Base-by-base conservation (phyloP, 345 rosid species). In the Populus simonii region DNA sequence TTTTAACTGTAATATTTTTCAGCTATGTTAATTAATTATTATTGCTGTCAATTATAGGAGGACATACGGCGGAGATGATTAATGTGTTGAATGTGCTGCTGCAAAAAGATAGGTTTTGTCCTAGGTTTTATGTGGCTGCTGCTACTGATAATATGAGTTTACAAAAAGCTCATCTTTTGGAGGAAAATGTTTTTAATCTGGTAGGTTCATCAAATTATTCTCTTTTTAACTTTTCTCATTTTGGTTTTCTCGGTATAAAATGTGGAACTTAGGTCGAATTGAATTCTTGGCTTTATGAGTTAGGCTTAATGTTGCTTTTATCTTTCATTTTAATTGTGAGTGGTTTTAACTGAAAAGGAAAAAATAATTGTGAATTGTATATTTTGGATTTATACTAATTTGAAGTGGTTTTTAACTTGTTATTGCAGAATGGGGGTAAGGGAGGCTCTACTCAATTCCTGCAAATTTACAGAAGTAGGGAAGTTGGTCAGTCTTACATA, bases 21-120 rank as follows among this genome's bases (percentile, higher is more conserved):
- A 5, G 20, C 17, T 68, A 7, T 29, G n/a, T 33, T 20, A 66
- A 16, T 11, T 62, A 25, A 38, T 74, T 75, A 33, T 22, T 51
- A 62, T 27, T 62, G 59, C 66, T 66, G 74, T 43, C 41, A 47
- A 47, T 47, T 71, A 59, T 53, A 93, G 98, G 97, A 22, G 99
- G 98, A 25, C 99, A 96, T 81, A 92, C 98, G 1, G 99, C 99
- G 43, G 97, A 93, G 92, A 96, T 96, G 96, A 84, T 93, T 81
- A 89, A 90, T 79, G 86, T 96, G 43, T 85, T 92, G 82, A 88
- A 90, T 70, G 88, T 47, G 51, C 17, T 83, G 70, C 74, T 96
- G 79, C 90, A 82, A 16, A 89, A 79, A 83, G 91, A 87, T 47
- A 81, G 91, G 77, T 91, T 86, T 76, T 62, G 84, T 5, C 99